These are phyloP conservation scores for Arabidopsis arenosa DNA, from an alignment of 345 rosid genomes.

Conservation along the genomic window DNA sequence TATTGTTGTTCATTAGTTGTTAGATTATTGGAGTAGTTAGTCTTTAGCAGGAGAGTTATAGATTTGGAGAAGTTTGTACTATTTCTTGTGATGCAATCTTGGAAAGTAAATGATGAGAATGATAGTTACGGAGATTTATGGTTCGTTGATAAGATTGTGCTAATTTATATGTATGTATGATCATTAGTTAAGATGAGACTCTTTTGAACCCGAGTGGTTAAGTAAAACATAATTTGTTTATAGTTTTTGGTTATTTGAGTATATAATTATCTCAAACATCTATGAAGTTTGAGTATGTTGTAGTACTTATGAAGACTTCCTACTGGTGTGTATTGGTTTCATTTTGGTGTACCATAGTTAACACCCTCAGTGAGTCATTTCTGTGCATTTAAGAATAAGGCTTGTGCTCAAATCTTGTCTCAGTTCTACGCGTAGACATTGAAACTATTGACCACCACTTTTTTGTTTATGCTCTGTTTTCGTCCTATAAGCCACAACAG, in stretches of 20 bases:
- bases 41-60: background rate
- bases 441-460: background rate
- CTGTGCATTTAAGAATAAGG: background rate
- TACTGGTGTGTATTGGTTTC: constrained; percentile 4
- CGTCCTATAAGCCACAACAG: constrained; percentile 64
- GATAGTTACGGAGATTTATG: too few relatives aligned
- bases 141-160: too few relatives aligned
- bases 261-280: background rate
- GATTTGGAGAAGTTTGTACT: background rate
- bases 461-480: constrained; percentile 42
- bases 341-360: constrained; percentile 4
- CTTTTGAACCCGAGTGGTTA: background rate
- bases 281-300: background rate
- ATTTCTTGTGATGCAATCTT: background rate
- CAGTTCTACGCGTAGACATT: background rate
- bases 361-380: background rate
- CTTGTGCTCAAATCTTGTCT: background rate
- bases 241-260: background rate
- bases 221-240: background rate
- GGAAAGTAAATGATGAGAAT: constrained; percentile 6
- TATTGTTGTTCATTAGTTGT: background rate
- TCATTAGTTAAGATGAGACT: background rate
- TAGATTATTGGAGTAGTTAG: background rate
- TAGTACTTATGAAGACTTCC: constrained; percentile 3
- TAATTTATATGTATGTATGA: background rate